Base-by-base conservation (phyloP, 768 basidiomycete genomes). In the Leucogyrophana mollusca region DNA sequence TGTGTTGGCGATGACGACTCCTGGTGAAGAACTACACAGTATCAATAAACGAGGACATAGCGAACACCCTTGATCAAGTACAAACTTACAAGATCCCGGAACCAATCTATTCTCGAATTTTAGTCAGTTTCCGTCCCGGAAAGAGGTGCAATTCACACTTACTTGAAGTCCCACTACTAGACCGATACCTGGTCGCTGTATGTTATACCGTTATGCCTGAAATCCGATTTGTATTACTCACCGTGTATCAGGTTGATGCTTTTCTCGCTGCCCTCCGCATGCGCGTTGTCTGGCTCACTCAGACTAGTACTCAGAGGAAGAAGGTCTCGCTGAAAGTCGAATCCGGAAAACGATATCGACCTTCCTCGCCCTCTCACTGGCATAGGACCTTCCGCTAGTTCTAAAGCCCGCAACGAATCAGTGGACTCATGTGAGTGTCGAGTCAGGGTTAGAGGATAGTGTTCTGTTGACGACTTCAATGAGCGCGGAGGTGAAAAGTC, bases 41-140 rank as follows among this genome's bases (percentile, higher is more conserved):
- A 21, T n/a, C 27, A 21, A 41, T 52, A 56, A 49, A 11, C 22
- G n/a, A n/a, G n/a, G n/a, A n/a, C n/a, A n/a, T 20, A 45, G 9
- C 9, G 22, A 13, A 14, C 8, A 25, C 2, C 11, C 18, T 39
- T 10, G 23, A n/a, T n/a, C n/a, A n/a, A n/a, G n/a, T n/a, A n/a
- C n/a, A n/a, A n/a, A n/a, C 85, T 53, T 59, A 92, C 90, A 95
- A 96, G 48, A 96, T 96, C 25, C 93, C 93, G 14, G 92, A 94
- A 13, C 93, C 93, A 66, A 92, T 89, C 84, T 88, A 51, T 36
- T 9, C 33, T 32, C 16, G 45, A 2, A 38, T 17, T 35, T 45
- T 9, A 4, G 40, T 54, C 43, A 55, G 32, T n/a, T 3, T 18
- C 30, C 21, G 25, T 34, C 20, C 17, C 54, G 21, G 8, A 37